Evolutionary conservation across 352 stramenopile species (phyloP), one percentile per base, ranked within the genome.

Genomic region (Phytopythium aichiense): DNA sequence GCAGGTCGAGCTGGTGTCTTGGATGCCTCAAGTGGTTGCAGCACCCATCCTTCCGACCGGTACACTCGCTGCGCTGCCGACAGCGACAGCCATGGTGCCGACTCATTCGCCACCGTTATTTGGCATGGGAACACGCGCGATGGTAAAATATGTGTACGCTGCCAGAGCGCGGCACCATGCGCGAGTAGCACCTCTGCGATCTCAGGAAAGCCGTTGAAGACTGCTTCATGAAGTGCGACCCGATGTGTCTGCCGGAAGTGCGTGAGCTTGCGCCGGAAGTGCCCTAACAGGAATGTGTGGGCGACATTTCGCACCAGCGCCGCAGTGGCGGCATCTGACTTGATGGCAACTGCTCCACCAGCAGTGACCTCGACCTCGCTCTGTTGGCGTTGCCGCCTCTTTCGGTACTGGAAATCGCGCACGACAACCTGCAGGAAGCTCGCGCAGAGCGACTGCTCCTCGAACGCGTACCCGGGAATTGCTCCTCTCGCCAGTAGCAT

Each of bases 181-280:
- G 74, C 65, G 1, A 92, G 53, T 48, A 94, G 45, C 23, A 91
- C 74, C 9, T 69, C 64, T 30, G 70, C 68, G 31, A 92, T 79
- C 20, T 86, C 63, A 1, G 77, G 64, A 52, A 87, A 77, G 2
- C 81, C 82, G 54, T 91, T 94, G 53, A 88, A 70, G 13, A 90
- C 57, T 15, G 82, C 84, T 60, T 94, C 84, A 38, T 92, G 81
- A 28, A 94, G 66, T 20, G 84, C 56, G 20, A 91, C 81, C n/a
- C 84, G 82, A 22, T 88, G 79, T 0, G 82, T 91, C 43, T 83
- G 81, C 0, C 75, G 66, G 25, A 79, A 83, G 16, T 81, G 63
- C 1, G 58, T 58, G 1, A 88, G 66, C 57, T 81, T 77, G 0
- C 80, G 69, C 8, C 64, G 61, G 51, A 72, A 88, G 45, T 90